Evolutionary conservation across 176 grass and related monocot species (phyloP).

Genomic region (Bolboschoenus planiculmis): DNA sequence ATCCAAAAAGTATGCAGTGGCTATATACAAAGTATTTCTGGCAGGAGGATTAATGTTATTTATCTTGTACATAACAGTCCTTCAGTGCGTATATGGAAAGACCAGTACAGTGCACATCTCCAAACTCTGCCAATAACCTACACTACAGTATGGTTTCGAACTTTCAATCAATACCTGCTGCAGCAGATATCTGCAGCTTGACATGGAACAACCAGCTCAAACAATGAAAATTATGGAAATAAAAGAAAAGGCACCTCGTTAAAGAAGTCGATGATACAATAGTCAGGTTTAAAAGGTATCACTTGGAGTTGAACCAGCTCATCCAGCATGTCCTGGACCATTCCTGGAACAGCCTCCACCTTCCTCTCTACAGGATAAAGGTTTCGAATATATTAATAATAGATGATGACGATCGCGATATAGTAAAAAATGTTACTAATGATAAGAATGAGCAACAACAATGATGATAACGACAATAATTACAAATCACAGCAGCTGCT

Average conservation of each 20-base stretch:
- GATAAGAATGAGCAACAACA: not conserved
- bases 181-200: not conserved
- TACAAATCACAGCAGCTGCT: not conserved
- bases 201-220: not conserved
- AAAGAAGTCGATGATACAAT: constrained; percentile 84
- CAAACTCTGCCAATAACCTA: not conserved
- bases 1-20: not conserved
- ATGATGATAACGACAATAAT: not conserved
- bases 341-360: constrained; percentile 59
- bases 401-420: not conserved
- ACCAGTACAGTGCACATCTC: not conserved
- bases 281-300: constrained; percentile 72
- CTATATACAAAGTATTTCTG: not conserved
- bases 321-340: constrained; percentile 69
- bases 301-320: constrained; percentile 49
- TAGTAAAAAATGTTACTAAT: not conserved
- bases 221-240: not conserved
- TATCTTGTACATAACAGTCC: not conserved
- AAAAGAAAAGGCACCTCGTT: constrained; percentile 44
- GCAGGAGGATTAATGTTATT: not conserved
- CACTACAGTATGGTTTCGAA: not conserved
- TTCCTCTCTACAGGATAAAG: constrained; percentile 44
- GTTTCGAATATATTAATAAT: not conserved
- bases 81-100: not conserved
- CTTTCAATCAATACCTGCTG: not conserved